These are phyloP conservation scores for Neobulgaria alba DNA, from an alignment of 2,329 filamentous ascomycete species.

Conservation along the genomic window DNA sequence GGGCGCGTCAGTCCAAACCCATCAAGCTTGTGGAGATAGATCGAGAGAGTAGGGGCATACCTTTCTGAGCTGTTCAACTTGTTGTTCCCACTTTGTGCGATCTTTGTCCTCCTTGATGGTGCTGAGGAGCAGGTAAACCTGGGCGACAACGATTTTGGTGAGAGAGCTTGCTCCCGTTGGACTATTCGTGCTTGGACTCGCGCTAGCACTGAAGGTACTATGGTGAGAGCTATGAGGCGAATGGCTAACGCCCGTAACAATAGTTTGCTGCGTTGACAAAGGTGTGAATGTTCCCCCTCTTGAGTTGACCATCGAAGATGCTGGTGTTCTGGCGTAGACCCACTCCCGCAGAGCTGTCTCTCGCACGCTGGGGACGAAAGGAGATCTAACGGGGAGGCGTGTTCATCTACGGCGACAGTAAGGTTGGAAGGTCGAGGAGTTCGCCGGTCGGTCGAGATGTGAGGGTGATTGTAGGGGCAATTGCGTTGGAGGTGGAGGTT, in stretches of 20 bases:
- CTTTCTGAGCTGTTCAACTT: constrained; percentile 87
- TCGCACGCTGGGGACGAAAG: constrained; percentile 28
- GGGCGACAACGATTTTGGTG: constrained; percentile 88
- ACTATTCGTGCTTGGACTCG: constrained; percentile 30
- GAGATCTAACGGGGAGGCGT: constrained; percentile 27
- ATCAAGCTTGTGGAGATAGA: neutral
- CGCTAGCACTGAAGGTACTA: constrained; percentile 32
- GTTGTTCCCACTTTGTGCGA: constrained; percentile 82
- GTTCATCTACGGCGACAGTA: too few species aligned
- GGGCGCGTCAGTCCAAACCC: constrained; percentile 5
- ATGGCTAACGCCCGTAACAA: constrained; percentile 29
- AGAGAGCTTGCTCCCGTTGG: constrained; percentile 52
- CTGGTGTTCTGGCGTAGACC: constrained; percentile 27
- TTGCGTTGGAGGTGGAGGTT: too few species aligned
- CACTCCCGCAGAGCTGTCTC: constrained; percentile 29
- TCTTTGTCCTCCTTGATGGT: constrained; percentile 93
- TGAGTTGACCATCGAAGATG: constrained; percentile 31
- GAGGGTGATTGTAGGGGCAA: too few species aligned
- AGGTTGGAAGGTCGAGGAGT: too few species aligned
- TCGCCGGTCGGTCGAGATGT: too few species aligned
- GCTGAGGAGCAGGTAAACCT: constrained; percentile 89
- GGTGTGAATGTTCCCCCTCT: constrained; percentile 31
- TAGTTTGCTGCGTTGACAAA: constrained; percentile 30
- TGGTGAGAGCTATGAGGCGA: constrained; percentile 37
- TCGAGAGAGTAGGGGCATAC: constrained; percentile 39